Percentiles rank a stretch among this genome's conserved stretches.
These are phyloP conservation scores for Massarina eburnea DNA, from an alignment of 2,329 filamentous ascomycete species.

Conservation along the genomic window DNA sequence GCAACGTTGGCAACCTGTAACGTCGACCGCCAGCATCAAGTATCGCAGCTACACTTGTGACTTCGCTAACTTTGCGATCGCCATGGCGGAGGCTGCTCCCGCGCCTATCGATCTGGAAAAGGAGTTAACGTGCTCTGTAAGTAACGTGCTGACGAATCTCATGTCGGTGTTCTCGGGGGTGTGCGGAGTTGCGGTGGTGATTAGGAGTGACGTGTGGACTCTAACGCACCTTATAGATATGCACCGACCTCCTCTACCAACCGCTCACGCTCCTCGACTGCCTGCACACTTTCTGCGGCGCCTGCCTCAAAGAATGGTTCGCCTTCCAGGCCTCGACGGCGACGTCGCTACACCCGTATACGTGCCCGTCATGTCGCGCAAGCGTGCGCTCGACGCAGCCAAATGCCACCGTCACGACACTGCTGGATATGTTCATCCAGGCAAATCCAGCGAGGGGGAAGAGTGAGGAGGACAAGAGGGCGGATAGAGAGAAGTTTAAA, in stretches of 20 bases:
- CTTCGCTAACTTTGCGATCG: conserved; percentile 1
- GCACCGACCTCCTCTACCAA: conserved; percentile 90
- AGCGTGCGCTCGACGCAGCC: conserved; percentile 82
- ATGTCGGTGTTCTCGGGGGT: not conserved
- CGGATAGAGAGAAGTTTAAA: conserved; percentile 74
- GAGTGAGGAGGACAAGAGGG: conserved; percentile 70
- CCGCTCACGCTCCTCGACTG: conserved; percentile 90
- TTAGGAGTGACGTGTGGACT: conserved; percentile 4
- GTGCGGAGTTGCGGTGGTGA: conserved; percentile 8
- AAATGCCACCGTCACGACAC: conserved; percentile 85
- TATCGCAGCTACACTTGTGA: not conserved
- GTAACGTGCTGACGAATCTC: too few species aligned
- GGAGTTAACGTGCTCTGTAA: conserved; percentile 92
- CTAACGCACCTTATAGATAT: conserved; percentile 65
- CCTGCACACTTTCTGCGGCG: conserved; percentile 93
- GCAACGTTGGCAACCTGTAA: conserved; percentile 15
- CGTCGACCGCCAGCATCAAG: not conserved
- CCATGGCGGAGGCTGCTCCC: conserved; percentile 42
- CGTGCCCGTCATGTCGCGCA: conserved; percentile 90
- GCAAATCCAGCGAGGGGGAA: conserved; percentile 77
- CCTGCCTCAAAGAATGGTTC: conserved; percentile 97
- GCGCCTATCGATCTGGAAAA: conserved; percentile 74
- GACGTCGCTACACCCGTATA: conserved; percentile 64
- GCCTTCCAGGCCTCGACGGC: conserved; percentile 69
- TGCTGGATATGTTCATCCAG: conserved; percentile 84